Percentiles rank a stretch among this genome's conserved stretches.
phyloP scores from a whole-genome alignment of 495 filamentous ascomycete genomes.

The Talaromyces adpressus region DNA sequence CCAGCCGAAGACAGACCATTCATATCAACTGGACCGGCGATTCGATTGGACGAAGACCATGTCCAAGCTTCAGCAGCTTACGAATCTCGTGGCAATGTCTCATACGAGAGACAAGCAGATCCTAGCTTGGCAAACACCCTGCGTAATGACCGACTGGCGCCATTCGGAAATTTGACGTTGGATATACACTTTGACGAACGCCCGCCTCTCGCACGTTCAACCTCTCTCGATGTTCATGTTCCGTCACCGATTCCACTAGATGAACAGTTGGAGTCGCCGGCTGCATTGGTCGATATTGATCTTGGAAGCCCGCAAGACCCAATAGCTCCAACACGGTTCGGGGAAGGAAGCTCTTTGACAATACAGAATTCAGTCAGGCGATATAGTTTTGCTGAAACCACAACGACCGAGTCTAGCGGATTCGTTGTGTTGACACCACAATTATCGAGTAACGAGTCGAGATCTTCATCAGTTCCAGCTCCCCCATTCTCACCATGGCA shows the following conservation, averaged over 20 bases:
- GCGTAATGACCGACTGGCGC: not conserved
- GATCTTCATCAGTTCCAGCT: not conserved
- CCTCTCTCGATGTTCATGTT: conserved; percentile 8
- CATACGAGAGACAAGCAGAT: not conserved
- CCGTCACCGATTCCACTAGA: not conserved
- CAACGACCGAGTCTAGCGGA: not conserved
- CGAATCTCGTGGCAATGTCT: not conserved
- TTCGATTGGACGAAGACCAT: not conserved
- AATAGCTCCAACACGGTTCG: not conserved
- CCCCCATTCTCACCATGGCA: not conserved
- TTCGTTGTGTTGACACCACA: not conserved
- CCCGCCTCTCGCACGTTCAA: not conserved
- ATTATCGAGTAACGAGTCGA: not conserved
- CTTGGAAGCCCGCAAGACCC: not conserved
- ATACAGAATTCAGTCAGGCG: not conserved
- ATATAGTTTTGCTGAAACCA: not conserved
- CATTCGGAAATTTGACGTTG: not conserved
- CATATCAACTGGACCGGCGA: not conserved
- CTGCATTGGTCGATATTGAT: too few species aligned
- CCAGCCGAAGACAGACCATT: not conserved
- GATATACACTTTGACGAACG: not conserved
- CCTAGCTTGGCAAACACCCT: not conserved
- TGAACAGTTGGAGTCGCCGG: not conserved
- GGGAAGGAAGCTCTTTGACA: not conserved
- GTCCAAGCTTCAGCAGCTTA: not conserved